These are phyloP conservation scores for Euphorbia tirucalli DNA, from an alignment of 345 rosid genomes.

Conservation along the genomic window DNA sequence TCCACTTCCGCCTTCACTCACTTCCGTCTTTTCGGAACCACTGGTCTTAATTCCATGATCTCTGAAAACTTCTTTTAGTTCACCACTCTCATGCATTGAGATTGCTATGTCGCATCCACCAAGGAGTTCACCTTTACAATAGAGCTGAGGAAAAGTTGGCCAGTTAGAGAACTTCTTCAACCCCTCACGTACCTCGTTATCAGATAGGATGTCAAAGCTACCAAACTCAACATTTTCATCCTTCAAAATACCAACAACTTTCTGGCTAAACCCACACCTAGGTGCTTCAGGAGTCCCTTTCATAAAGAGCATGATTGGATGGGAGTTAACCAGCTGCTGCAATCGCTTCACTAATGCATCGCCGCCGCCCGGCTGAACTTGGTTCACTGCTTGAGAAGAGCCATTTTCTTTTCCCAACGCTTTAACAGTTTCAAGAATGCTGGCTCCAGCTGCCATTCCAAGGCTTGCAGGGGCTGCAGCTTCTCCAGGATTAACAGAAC, in stretches of 20 bases:
- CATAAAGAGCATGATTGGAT: constrained; percentile 88
- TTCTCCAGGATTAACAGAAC: constrained; percentile 54
- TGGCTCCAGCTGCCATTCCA: constrained; percentile 91
- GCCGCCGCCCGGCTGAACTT: constrained; percentile 36
- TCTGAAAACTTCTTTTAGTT: constrained; percentile 65
- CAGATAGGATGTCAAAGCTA: constrained; percentile 73
- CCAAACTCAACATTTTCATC: constrained; percentile 76
- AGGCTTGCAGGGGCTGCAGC: constrained; percentile 99
- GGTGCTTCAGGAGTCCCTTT: constrained; percentile 90
- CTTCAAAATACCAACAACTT: constrained; percentile 70
- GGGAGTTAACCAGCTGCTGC: constrained; percentile 65
- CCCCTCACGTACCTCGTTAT: constrained; percentile 80
- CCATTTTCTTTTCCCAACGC: constrained; percentile 61
- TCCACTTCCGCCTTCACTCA: constrained; percentile 28
- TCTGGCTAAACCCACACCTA: constrained; percentile 81
- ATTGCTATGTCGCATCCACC: constrained; percentile 88
- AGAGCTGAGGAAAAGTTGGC: constrained; percentile 99
- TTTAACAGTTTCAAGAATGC: constrained; percentile 67
- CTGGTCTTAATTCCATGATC: constrained; percentile 53
- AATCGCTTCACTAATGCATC: constrained; percentile 47
- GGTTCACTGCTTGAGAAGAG: constrained; percentile 35
- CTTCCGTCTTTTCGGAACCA: constrained; percentile 17
- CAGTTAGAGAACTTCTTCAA: constrained; percentile 92
- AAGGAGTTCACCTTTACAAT: constrained; percentile 89
- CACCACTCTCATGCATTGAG: constrained; percentile 93